Conservation (phyloP, 768 basidiomycete genomes). For the Pleurotus eryngii region DNA sequence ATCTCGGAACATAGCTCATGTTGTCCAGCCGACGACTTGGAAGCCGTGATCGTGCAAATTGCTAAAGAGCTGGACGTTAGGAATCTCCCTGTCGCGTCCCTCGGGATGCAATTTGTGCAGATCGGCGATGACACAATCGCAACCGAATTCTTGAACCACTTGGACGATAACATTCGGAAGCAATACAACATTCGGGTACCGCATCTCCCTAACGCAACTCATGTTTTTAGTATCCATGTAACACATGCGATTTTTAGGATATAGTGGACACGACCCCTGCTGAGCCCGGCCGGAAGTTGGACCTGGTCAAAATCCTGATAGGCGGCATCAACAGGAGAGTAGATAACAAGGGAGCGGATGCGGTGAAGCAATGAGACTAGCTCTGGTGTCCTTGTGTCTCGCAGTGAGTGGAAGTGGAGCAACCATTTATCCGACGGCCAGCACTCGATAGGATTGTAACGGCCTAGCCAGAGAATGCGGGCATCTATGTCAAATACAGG, state of each 20-base stretch:
- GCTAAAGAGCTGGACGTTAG: constrained; percentile 44
- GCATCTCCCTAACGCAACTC: constrained; percentile 10
- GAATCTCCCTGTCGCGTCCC: constrained; percentile 44
- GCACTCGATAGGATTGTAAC: no score
- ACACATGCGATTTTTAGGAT: constrained; percentile 34
- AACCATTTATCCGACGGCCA: no score
- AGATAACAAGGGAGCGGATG: constrained; percentile 12
- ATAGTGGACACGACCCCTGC: constrained; percentile 63
- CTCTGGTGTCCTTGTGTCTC: no score
- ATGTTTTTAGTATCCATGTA: neutral
- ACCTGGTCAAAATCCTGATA: constrained; percentile 56
- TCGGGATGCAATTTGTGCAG: constrained; percentile 64
- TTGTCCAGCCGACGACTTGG: constrained; percentile 35
- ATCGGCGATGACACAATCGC: constrained; percentile 46
- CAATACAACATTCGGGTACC: constrained; percentile 39
- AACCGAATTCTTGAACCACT: constrained; percentile 35
- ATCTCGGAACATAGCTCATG: constrained; percentile 1
- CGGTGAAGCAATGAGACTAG: neutral
- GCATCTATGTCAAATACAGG: no score
- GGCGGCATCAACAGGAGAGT: constrained; percentile 56
- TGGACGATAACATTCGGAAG: constrained; percentile 50
- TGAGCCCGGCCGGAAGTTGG: constrained; percentile 39
- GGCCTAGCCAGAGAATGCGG: no score
- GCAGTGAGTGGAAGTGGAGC: no score
- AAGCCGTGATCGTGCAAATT: constrained; percentile 35